Percentiles rank a stretch among this genome's conserved stretches.
Conservation (phyloP, 768 basidiomycete genomes). For the Tephrocybe sp. region DNA sequence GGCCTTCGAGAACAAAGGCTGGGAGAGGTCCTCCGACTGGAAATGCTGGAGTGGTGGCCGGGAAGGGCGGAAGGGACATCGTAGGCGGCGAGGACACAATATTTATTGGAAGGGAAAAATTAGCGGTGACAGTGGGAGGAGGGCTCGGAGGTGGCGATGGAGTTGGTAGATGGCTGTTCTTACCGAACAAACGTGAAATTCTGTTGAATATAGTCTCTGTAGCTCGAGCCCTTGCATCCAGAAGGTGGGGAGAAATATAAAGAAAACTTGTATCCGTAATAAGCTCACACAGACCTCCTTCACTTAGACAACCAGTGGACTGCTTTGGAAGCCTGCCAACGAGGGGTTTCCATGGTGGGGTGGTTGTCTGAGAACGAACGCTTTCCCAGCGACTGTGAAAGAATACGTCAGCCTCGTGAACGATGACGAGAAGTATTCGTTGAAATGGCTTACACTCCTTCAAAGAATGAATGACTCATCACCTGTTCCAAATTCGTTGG, state of each 20-base stretch:
- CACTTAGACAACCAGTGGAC: not conserved
- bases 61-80: too few relatives aligned
- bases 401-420: not conserved
- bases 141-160: not conserved
- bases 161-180: not conserved
- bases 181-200: not conserved
- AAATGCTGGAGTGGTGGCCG: too few relatives aligned
- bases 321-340: not conserved
- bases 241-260: not conserved
- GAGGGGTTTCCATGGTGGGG: constrained; percentile 7
- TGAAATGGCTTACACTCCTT: constrained; percentile 9
- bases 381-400: constrained; percentile 5
- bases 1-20: too few relatives aligned
- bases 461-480: constrained; percentile 9
- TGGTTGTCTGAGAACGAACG: not conserved
- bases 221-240: too few relatives aligned
- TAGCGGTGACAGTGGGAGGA: too few relatives aligned
- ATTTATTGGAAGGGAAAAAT: too few relatives aligned
- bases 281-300: not conserved
- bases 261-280: not conserved
- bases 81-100: too few relatives aligned
- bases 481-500: constrained; percentile 2
- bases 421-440: not conserved
- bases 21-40: too few relatives aligned
- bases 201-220: not conserved